These are phyloP conservation scores for Acacia acuminata DNA, from an alignment of 306 rosid species.

Conservation along the genomic window DNA sequence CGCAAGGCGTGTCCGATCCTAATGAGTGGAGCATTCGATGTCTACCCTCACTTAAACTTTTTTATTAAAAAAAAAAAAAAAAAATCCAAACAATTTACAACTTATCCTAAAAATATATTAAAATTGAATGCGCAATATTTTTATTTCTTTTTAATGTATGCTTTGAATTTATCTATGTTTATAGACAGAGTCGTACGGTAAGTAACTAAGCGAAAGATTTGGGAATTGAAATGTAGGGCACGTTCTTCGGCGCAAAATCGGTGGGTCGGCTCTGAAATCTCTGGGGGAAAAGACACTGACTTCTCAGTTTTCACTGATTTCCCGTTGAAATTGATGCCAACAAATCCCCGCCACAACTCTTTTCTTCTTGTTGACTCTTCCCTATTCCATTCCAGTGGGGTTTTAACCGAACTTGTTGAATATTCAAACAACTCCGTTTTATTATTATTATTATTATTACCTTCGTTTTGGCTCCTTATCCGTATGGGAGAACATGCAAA, in stretches of 20 bases:
- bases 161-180: too few species aligned
- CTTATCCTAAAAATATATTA: not conserved
- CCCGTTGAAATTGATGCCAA: conserved; percentile 2
- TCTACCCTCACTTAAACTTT: too few species aligned
- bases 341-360: not conserved
- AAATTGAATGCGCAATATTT: not conserved
- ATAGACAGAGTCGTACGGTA: too few species aligned
- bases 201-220: not conserved
- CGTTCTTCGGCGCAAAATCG: conserved; percentile 35
- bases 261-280: not conserved
- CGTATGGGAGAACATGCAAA: not conserved
- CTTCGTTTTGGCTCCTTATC: not conserved
- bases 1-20: too few species aligned
- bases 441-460: too few species aligned
- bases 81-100: too few species aligned
- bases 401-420: not conserved
- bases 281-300: not conserved
- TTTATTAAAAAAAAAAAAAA: too few species aligned
- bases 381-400: not conserved
- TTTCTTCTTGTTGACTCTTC: not conserved
- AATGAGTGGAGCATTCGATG: too few species aligned
- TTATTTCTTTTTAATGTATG: not conserved
- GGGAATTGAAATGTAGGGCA: not conserved
- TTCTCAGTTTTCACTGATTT: not conserved
- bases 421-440: not conserved